phyloP scores from a whole-genome alignment of 768 basidiomycete genomes.

The Tylopilus intermedius region DNA sequence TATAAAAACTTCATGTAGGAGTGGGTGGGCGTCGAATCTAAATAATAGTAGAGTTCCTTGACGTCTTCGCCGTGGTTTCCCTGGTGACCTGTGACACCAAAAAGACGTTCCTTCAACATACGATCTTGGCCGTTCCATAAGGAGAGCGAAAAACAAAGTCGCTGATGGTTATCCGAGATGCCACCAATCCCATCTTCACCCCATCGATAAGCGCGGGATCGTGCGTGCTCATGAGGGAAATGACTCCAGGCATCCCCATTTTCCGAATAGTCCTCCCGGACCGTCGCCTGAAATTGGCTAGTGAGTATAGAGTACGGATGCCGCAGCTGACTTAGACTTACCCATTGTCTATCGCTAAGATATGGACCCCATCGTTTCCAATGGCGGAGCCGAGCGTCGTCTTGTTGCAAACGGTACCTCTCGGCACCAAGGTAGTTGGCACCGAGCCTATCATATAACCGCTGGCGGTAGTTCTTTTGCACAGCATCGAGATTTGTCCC shows the following conservation, averaged over 20 bases:
- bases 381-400: constrained; percentile 72
- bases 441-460: constrained; percentile 61
- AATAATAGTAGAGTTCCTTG: constrained; percentile 97
- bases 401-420: constrained; percentile 79
- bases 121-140: constrained; percentile 94
- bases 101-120: constrained; percentile 94
- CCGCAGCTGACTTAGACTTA: constrained; percentile 32
- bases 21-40: constrained; percentile 97
- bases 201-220: constrained; percentile 96
- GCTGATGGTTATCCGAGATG: constrained; percentile 94
- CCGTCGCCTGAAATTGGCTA: constrained; percentile 68
- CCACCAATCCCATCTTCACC: constrained; percentile 98
- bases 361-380: constrained; percentile 99
- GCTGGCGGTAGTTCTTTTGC: constrained; percentile 51
- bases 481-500: constrained; percentile 11
- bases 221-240: constrained; percentile 89
- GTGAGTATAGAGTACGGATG: constrained; percentile 9
- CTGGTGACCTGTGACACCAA: constrained; percentile 94
- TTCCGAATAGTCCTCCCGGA: constrained; percentile 95
- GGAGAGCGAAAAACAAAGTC: constrained; percentile 83
- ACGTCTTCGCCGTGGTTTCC: constrained; percentile 99
- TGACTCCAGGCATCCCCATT: constrained; percentile 96
- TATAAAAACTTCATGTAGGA: constrained; percentile 99
- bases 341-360: constrained; percentile 97
- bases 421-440: constrained; percentile 76